Percentiles rank a stretch among this genome's conserved stretches.
phyloP scores from a whole-genome alignment of 306 rosid species.

The Corylus heterophylla region DNA sequence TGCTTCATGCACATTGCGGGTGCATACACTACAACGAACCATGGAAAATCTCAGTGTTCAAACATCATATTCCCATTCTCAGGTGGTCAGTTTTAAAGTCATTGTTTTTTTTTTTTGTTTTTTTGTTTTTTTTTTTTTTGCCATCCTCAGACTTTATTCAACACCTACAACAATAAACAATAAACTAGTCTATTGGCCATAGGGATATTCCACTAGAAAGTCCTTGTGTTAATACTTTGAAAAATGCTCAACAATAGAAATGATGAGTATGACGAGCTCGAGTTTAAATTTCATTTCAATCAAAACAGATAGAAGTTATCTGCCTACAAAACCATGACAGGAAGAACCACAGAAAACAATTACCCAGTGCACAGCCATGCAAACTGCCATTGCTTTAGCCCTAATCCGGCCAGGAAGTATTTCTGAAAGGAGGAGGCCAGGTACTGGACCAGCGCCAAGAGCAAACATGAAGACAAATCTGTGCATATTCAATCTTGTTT shows the following conservation, averaged over 20 bases:
- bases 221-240: neutral
- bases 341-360: conserved; percentile 28
- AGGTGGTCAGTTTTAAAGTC: neutral
- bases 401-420: conserved; percentile 65
- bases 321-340: conserved; percentile 12
- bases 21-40: neutral
- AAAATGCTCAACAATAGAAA: neutral
- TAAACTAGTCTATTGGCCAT: neutral
- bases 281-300: neutral
- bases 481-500: conserved; percentile 40
- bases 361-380: conserved; percentile 90
- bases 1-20: neutral
- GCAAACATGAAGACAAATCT: conserved; percentile 71
- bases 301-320: neutral
- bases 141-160: neutral
- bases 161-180: no score
- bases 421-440: conserved; percentile 81
- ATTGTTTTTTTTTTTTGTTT: no score
- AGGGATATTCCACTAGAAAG: neutral
- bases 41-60: neutral
- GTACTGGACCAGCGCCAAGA: conserved; percentile 85
- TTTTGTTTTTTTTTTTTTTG: neutral
- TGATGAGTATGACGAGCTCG: neutral
- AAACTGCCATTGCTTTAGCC: conserved; percentile 85
- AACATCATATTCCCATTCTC: neutral